Base-by-base conservation (phyloP, 2,329 filamentous ascomycete species). In the Penicillium polonicum region DNA sequence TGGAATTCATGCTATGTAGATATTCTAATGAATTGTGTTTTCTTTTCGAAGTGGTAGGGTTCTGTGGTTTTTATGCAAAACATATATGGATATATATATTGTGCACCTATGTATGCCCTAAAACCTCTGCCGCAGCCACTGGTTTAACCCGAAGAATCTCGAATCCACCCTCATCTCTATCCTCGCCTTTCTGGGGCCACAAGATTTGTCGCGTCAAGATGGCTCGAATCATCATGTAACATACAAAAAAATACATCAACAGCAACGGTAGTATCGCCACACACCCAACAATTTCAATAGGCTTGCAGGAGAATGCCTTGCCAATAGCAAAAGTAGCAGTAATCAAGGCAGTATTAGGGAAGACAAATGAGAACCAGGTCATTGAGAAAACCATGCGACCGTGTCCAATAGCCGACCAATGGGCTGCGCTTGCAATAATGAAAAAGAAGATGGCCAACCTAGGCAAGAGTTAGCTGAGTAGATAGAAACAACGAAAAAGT, bases 301-400 rank as follows among this genome's bases (percentile, higher is more conserved):
- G 81, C 6, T 74, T 72, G 63, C 80, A 85, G 1, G 82, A 74
- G 44, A 90, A 84, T 0, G 85, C 85, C 10, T 81, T 79, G 0
- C 84, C 88, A 49, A 94, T 82, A 2, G 87, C 84, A 62, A 89
- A 86, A 0, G 90, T 94, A 0, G 89, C 88, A 0, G 87, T 89
- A 38, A 83, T 83, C 58, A 91, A 75, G 0, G 88, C 89, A 0
- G 89, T 92, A 65, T 92, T 91, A 2, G 90, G 89, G 67, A 92
- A 92, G 5, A 92, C 82, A 72, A 92, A 93, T 4, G 86, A 90
- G 74, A 88, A 94, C 87, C 90, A 95, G 1, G 87, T 90, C 89
- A 94, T 92, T 19, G 89, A 87, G 68, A 92, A 94, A 4, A 85
- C 82, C 78, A 92, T 85, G 54, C 80, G 83, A 38, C 82, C 81